These are phyloP conservation scores for Yamagishiella unicocca DNA, from an alignment of 139 green algal genomes.

Conservation along the genomic window DNA sequence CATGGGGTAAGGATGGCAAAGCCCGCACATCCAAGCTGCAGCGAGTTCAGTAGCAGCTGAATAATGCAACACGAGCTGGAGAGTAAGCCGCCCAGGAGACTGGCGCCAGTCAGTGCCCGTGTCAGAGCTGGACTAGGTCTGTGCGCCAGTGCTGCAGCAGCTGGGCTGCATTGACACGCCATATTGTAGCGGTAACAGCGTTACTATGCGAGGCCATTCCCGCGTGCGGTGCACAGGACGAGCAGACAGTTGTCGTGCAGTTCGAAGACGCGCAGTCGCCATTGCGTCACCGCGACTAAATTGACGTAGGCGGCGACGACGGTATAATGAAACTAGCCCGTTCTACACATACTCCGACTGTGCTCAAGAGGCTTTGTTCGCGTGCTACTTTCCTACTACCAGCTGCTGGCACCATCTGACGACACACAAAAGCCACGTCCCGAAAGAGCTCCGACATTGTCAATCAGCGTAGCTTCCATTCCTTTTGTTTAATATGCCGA, in stretches of 20 bases:
- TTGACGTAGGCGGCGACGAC: neutral
- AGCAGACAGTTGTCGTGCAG: neutral
- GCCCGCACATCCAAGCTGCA: constrained; percentile 44
- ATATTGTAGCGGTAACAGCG: neutral
- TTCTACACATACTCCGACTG: no score
- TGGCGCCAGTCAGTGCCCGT: neutral
- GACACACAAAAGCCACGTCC: no score
- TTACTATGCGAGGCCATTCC: no score
- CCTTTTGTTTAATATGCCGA: no score
- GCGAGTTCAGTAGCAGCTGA: constrained; percentile 44
- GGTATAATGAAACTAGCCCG: no score
- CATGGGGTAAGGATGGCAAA: constrained; percentile 46
- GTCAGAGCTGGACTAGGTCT: neutral
- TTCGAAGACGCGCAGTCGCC: constrained; percentile 9
- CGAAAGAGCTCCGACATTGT: no score
- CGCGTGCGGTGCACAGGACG: no score
- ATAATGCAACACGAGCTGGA: constrained; percentile 46
- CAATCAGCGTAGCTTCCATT: no score
- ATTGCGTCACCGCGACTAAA: neutral
- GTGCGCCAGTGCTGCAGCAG: neutral
- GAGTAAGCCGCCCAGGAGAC: neutral
- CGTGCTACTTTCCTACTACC: no score
- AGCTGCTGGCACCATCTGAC: no score
- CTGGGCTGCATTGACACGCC: neutral
- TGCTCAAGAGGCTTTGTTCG: no score